Evolutionary conservation across 2,329 filamentous ascomycete species (phyloP), one percentile per base, ranked within the genome.

Genomic region (Pseudogymnoascus sp.): DNA sequence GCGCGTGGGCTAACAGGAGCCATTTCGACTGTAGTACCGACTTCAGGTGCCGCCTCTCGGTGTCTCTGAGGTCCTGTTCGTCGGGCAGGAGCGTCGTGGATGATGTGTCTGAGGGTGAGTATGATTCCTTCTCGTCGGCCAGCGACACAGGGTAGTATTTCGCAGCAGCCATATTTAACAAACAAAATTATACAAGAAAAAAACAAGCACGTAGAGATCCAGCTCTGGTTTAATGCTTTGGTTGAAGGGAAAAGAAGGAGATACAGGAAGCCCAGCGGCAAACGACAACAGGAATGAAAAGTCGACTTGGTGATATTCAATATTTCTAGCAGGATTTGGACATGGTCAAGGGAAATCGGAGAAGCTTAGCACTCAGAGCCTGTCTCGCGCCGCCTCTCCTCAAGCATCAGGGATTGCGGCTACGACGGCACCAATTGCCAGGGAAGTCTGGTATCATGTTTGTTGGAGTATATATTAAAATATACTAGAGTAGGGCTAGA

Each of bases 1-100:
- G 23, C 11, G 61, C 40, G 21, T 67, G 65, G 15, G 64, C 17
- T 50, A 66, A 13, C 64, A 50, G 64, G 13, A 66, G 59, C 64
- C 66, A 65, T 33, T 65, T 61, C n/a, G 65, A 67, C 29, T 44
- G 50, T 7, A 62, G 60, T 17, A 33, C 26, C 21, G 29, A 21
- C 23, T 62, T 62, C 4, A 62, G 38, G 1, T 31, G 46, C 26
- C 29, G 60, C 23, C 46, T 42, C 19, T 29, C 46, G 40, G 60
- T 50, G 29, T 29, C 31, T 33, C 17, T 29, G 29, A n/a, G 33
- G 21, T 29, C 33, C 5, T 33, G 38, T n/a, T 29, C 46, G 3
- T 62, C 19, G 38, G 40, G 38, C 15, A 46, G 46, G 4, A 35
- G 40, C 7, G 37, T 26, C 9, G 38, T 33, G 38, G 38, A 46